These are phyloP conservation scores for Filobasidium floriforme DNA, from an alignment of 768 basidiomycete species.

Conservation along the genomic window DNA sequence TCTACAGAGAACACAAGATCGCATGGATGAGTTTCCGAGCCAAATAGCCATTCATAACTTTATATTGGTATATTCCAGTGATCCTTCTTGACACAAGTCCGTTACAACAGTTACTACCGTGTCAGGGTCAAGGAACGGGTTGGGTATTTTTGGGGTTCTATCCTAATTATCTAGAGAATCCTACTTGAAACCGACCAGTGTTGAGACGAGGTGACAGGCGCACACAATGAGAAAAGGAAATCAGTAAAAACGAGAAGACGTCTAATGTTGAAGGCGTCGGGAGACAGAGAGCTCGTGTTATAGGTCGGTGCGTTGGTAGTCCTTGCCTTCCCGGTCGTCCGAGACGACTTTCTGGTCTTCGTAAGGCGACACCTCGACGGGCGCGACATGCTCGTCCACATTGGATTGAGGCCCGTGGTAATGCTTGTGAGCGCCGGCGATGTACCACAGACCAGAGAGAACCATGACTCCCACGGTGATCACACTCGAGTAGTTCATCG, in stretches of 20 bases:
- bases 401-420: constrained; percentile 29
- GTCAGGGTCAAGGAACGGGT: too few relatives aligned
- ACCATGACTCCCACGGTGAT: constrained; percentile 28
- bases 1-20: too few relatives aligned
- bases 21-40: too few relatives aligned
- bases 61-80: too few relatives aligned
- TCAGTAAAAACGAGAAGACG: neutral
- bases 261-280: constrained; percentile 2
- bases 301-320: neutral
- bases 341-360: neutral
- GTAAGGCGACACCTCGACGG: neutral
- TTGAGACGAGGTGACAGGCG: neutral
- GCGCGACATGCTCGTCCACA: constrained; percentile 4
- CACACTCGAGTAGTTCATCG: constrained; percentile 32
- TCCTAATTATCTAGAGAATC: too few relatives aligned
- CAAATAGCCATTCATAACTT: too few relatives aligned
- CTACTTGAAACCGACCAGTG: neutral
- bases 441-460: constrained; percentile 28
- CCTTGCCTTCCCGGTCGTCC: neutral
- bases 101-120: too few relatives aligned
- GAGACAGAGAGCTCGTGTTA: neutral
- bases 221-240: neutral
- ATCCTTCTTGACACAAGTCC: too few relatives aligned
- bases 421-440: constrained; percentile 22
- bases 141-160: too few relatives aligned